Percentiles rank a stretch among this genome's conserved stretches.
Evolutionary conservation across 306 rosid genomes (phyloP).

Genomic region (Alnus glutinosa): DNA sequence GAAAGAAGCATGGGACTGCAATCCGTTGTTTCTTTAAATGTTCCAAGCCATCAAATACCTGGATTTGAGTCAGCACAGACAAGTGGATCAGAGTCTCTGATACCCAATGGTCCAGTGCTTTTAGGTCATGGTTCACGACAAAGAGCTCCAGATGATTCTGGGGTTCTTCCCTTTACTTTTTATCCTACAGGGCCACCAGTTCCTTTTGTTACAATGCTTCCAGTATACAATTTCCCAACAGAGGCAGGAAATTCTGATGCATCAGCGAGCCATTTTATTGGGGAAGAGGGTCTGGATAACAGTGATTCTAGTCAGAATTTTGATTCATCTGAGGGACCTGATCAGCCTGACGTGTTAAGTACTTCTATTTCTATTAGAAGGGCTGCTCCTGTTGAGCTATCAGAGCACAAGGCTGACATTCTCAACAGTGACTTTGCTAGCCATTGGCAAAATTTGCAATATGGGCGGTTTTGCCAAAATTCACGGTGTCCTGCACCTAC

Average conservation of each 20-base stretch:
- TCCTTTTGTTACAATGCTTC: slow-evolving; percentile 84
- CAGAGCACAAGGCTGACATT: slow-evolving; percentile 70
- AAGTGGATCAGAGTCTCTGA: slow-evolving; percentile 67
- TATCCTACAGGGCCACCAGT: slow-evolving; percentile 98
- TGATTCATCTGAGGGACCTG: slow-evolving; percentile 61
- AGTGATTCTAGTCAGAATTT: slow-evolving; percentile 64
- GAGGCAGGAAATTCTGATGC: slow-evolving; percentile 66
- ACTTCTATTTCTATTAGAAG: slow-evolving; percentile 51
- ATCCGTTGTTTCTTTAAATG: slow-evolving; percentile 44
- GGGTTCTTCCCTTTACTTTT: slow-evolving; percentile 61
- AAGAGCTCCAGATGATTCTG: slow-evolving; percentile 63
- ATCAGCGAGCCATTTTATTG: slow-evolving; percentile 57
- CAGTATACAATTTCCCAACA: slow-evolving; percentile 58
- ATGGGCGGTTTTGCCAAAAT: slow-evolving; percentile 74
- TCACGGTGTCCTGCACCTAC: slow-evolving; percentile 49
- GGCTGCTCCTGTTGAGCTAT: slow-evolving; percentile 44
- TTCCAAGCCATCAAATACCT: slow-evolving; percentile 64
- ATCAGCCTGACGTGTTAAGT: slow-evolving; percentile 54
- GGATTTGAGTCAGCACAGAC: slow-evolving; percentile 69
- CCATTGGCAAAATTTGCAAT: slow-evolving; percentile 83
- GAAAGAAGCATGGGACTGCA: slow-evolving; percentile 58
- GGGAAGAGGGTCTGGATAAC: slow-evolving; percentile 61
- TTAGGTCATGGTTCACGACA: slow-evolving; percentile 74
- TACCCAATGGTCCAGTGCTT: slow-evolving; percentile 67
- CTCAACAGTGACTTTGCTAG: slow-evolving; percentile 80